These are phyloP conservation scores for Leccinum incarnatum DNA, from an alignment of 768 basidiomycete genomes.

Conservation along the genomic window DNA sequence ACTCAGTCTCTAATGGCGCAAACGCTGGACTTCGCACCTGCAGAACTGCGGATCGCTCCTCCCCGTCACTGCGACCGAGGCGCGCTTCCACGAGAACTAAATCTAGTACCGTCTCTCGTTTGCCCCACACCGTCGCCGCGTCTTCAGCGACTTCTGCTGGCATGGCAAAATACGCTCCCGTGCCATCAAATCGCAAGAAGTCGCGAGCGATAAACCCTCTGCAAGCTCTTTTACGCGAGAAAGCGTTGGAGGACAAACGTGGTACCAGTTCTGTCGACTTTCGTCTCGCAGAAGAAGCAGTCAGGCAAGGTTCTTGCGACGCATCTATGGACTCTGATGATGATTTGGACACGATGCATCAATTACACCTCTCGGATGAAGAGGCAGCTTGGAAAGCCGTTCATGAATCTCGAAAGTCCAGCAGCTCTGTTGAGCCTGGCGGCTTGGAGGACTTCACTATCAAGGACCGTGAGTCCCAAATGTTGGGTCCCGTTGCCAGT, in stretches of 20 bases:
- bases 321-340: slow-evolving; percentile 12
- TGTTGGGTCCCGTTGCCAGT: slow-evolving; percentile 33
- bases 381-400: slow-evolving; percentile 40
- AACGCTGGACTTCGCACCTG: background rate
- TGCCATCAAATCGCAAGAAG: slow-evolving; percentile 17
- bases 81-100: slow-evolving; percentile 24
- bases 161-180: background rate
- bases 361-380: slow-evolving; percentile 34
- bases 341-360: slow-evolving; percentile 22
- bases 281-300: slow-evolving; percentile 43
- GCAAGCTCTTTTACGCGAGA: slow-evolving; percentile 54
- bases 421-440: slow-evolving; percentile 9
- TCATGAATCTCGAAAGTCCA: slow-evolving; percentile 19
- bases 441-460: slow-evolving; percentile 34
- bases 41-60: background rate
- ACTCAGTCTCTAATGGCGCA: slow-evolving; percentile 9
- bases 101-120: slow-evolving; percentile 1
- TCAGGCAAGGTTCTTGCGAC: slow-evolving; percentile 32
- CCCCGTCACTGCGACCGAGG: slow-evolving; percentile 5
- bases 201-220: slow-evolving; percentile 47
- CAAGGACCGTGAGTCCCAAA: slow-evolving; percentile 33
- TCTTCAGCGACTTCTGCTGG: slow-evolving; percentile 4
- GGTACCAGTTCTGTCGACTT: slow-evolving; percentile 41
- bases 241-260: slow-evolving; percentile 30
- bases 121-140: slow-evolving; percentile 13